phyloP scores from a whole-genome alignment of 176 grass and related monocot species.

The Miscanthus lutarioriparius region DNA sequence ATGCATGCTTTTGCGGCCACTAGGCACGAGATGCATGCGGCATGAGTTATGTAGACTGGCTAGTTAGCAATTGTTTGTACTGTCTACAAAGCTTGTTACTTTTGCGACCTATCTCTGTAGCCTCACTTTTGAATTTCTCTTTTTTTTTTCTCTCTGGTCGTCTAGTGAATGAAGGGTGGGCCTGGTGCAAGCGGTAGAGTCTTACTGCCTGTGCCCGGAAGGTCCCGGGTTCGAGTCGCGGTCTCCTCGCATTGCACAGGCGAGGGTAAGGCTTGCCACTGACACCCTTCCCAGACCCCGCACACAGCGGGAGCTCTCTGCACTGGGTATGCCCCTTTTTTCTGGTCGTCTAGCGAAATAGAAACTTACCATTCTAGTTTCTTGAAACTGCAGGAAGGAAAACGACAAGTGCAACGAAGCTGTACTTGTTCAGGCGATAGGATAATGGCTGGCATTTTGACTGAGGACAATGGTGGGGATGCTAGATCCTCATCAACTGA shows the following conservation, averaged over 20 bases:
- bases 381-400: slow-evolving; percentile 23
- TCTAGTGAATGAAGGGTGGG: no score
- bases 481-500: slow-evolving; percentile 55
- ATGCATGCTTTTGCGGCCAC: background rate
- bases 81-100: background rate
- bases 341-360: background rate
- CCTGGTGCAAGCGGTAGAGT: no score
- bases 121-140: background rate
- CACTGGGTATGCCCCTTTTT: no score
- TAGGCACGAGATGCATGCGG: background rate
- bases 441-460: slow-evolving; percentile 66
- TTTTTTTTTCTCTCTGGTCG: background rate
- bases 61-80: background rate
- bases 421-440: background rate
- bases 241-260: no score
- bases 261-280: no score
- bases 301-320: no score
- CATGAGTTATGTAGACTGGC: background rate
- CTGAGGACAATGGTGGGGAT: slow-evolving; percentile 55
- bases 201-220: no score
- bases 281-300: no score
- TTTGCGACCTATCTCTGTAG: background rate
- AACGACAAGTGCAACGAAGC: background rate
- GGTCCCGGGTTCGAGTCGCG: no score
- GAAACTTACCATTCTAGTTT: background rate